These are phyloP conservation scores for Phytophthora meadii DNA, from an alignment of 352 stramenopile species.

Conservation along the genomic window DNA sequence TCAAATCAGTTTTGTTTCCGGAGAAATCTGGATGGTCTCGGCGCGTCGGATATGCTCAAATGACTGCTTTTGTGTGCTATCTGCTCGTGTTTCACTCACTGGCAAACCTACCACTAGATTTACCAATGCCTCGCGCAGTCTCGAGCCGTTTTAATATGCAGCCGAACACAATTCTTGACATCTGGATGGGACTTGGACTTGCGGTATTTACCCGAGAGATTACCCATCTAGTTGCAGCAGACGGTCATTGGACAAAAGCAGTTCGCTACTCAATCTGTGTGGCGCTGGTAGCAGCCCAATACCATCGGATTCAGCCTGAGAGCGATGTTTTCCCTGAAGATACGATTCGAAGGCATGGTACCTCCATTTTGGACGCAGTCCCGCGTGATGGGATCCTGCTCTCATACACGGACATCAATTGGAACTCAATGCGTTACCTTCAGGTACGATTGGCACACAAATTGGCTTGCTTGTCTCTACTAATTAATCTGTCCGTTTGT, in stretches of 20 bases:
- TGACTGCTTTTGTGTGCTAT: slow-evolving; percentile 78
- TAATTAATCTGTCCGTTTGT: background rate
- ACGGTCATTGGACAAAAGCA: slow-evolving; percentile 4
- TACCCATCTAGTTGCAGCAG: slow-evolving; percentile 3
- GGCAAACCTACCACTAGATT: slow-evolving; percentile 90
- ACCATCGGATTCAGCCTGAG: slow-evolving; percentile 11
- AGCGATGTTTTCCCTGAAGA: slow-evolving; percentile 20
- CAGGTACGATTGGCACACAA: slow-evolving; percentile 33
- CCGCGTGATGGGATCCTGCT: slow-evolving; percentile 62
- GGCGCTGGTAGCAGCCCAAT: slow-evolving; percentile 25
- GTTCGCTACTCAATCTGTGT: slow-evolving; percentile 27
- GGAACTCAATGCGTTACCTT: slow-evolving; percentile 82
- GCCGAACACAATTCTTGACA: slow-evolving; percentile 87
- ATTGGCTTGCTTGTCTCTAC: background rate
- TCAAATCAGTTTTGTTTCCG: slow-evolving; percentile 13
- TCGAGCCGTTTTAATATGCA: slow-evolving; percentile 92
- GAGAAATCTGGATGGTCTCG: slow-evolving; percentile 1
- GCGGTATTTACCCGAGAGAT: slow-evolving; percentile 13
- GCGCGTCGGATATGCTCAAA: slow-evolving; percentile 35
- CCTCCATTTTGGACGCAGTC: slow-evolving; percentile 53
- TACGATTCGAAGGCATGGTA: slow-evolving; percentile 44
- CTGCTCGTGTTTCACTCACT: slow-evolving; percentile 92
- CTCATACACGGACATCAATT: slow-evolving; percentile 86
- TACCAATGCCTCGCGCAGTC: slow-evolving; percentile 89
- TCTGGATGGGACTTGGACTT: slow-evolving; percentile 83